Evolutionary conservation across 2,329 filamentous ascomycete species (phyloP).

Genomic region (Talaromyces sp.): DNA sequence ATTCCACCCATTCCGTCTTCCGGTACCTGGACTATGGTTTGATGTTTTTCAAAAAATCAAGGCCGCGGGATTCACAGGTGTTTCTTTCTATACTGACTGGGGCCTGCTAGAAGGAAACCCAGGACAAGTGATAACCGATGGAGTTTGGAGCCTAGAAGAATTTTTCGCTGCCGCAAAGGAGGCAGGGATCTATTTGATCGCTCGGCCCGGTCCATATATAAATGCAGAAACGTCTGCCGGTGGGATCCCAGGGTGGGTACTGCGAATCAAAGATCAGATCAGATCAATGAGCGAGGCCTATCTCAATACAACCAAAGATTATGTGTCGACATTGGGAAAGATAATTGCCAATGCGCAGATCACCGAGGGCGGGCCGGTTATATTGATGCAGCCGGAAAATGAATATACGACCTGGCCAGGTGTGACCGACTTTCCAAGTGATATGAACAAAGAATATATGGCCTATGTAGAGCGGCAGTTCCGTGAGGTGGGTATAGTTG

Average conservation of each 20-base stretch:
- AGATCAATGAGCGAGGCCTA: constrained; percentile 59
- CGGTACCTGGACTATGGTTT: constrained; percentile 54
- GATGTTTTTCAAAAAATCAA: constrained; percentile 74
- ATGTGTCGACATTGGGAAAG: constrained; percentile 56
- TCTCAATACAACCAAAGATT: constrained; percentile 62
- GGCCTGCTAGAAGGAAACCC: constrained; percentile 64
- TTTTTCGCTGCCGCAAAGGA: constrained; percentile 58
- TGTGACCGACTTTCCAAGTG: constrained; percentile 44
- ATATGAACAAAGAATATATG: constrained; percentile 63
- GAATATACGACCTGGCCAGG: constrained; percentile 61
- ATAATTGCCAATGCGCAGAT: constrained; percentile 72
- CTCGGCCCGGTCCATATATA: constrained; percentile 67
- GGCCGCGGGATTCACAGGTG: constrained; percentile 65
- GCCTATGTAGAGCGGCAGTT: constrained; percentile 65
- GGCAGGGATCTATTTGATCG: constrained; percentile 71
- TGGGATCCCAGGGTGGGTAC: constrained; percentile 75
- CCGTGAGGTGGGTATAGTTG: constrained; percentile 61
- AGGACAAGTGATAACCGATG: constrained; percentile 60
- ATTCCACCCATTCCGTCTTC: constrained; percentile 59
- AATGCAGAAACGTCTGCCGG: constrained; percentile 73
- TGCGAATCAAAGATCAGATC: constrained; percentile 58
- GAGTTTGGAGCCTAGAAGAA: constrained; percentile 61
- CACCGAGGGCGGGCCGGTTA: constrained; percentile 74
- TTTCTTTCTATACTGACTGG: constrained; percentile 71
- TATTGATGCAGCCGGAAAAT: constrained; percentile 75